Conservation (phyloP, 73 alveolate species). For the Paramecium pentaurelia region DNA sequence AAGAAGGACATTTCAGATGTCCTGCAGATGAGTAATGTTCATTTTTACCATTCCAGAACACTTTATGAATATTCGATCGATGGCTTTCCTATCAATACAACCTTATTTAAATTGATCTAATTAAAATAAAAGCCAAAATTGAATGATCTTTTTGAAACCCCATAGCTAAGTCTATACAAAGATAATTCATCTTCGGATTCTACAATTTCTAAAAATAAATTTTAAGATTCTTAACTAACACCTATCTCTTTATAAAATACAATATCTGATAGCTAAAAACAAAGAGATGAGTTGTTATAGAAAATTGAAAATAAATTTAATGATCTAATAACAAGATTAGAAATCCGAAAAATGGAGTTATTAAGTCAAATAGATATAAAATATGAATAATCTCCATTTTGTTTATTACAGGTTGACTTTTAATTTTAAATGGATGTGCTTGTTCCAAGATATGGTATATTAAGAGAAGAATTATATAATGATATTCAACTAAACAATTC, state of each 20-base stretch:
- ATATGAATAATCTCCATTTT: background rate
- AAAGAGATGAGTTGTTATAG: background rate
- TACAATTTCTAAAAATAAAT: background rate
- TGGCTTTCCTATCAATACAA: background rate
- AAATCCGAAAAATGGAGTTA: background rate
- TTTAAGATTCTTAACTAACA: background rate
- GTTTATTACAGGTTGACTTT: background rate
- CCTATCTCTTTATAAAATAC: background rate
- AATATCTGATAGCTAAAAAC: background rate
- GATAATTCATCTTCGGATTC: background rate
- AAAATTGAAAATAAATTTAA: background rate
- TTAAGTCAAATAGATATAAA: background rate
- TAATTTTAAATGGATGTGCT: background rate
- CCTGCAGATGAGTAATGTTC: constrained; percentile 34
- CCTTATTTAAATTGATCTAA: background rate
- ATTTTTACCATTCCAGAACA: background rate
- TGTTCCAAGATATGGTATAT: background rate
- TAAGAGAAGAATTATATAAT: background rate
- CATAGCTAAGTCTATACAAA: background rate
- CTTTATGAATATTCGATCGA: background rate
- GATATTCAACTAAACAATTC: background rate
- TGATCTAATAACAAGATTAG: background rate
- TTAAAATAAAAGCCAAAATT: background rate
- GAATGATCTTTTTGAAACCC: background rate
- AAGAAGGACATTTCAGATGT: background rate